Percentiles rank a stretch among this genome's conserved stretches.
These are phyloP conservation scores for Spiraea crenata DNA, from an alignment of 331 rosid species.

Conservation along the genomic window DNA sequence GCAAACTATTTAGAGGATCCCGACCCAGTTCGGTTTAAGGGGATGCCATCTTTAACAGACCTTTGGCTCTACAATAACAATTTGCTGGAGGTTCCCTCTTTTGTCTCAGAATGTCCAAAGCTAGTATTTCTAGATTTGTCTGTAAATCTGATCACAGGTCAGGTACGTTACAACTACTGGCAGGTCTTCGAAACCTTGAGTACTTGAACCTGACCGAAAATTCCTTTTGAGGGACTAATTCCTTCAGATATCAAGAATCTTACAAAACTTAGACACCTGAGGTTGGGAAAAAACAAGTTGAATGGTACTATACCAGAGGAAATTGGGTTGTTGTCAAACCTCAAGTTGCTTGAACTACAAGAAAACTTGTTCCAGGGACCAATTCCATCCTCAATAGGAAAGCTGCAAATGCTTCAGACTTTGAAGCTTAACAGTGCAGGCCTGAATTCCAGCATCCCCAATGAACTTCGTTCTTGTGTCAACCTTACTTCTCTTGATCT, in stretches of 20 bases:
- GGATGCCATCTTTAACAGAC: constrained; percentile 2
- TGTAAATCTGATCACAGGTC: neutral
- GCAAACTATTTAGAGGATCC: constrained; percentile 1
- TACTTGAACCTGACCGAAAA: neutral
- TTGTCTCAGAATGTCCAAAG: constrained; percentile 1
- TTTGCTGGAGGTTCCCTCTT: constrained; percentile 2
- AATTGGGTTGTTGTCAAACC: neutral
- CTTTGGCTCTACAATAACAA: constrained; percentile 3
- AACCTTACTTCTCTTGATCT: neutral
- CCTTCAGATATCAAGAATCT: neutral
- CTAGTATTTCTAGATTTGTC: neutral
- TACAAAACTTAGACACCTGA: neutral
- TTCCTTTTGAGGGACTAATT: neutral
- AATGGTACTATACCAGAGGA: neutral
- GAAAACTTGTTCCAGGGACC: neutral
- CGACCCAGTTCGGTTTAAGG: neutral
- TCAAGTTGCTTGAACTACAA: neutral
- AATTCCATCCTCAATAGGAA: neutral
- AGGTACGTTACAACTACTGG: neutral
- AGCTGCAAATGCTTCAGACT: constrained; percentile 29
- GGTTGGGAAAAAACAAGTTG: neutral
- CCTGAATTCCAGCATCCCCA: constrained; percentile 1
- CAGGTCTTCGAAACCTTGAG: neutral
- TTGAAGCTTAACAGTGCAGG: constrained; percentile 35
- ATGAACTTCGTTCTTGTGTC: neutral